Base-by-base conservation (phyloP, 2,329 filamentous ascomycete species). In the Sarocladium strictum region DNA sequence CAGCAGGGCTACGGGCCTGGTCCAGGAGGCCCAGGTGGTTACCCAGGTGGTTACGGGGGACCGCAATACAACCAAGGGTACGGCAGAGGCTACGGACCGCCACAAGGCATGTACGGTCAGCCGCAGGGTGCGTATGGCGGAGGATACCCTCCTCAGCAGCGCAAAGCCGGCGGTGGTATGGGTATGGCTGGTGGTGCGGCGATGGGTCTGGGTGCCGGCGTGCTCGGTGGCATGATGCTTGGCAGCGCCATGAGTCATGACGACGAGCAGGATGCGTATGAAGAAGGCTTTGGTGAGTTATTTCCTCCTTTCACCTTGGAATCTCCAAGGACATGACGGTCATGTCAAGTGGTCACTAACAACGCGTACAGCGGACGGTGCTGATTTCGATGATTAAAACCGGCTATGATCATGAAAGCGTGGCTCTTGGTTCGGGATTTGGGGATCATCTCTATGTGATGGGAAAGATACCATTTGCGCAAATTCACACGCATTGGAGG, bases 151-250 rank as follows among this genome's bases (percentile, higher is more conserved):
- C 64, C 67, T 57, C 63, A 68, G 55, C 76, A 72, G 57, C 76
- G 75, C 62, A 23, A 21, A n/a, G 33, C 33, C 17, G 33, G 73
- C 24, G 71, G 69, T 43, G 67, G 69, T 33, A 62, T 67, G 62
- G 89, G 89, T n/a, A 77, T 81, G 57, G 82, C 78, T 1, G 90
- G 89, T 49, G 90, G 85, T 53, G 83, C 86, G 9, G 89, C 89
- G 21, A 73, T 96, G 41, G 91, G 91, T 72, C 69, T 89, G 3
- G 91, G 90, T 61, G 91, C 87, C 59, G 91, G 91, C 68, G 65
- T 96, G 65, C 63, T 96, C 1, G 92, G 90, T 61, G 91, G 91
- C 54, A 80, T 83, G 58, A 58, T 96, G 63, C 69, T 96, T 29
- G 85, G 78, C 2, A 76, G 87, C 64, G 85, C 85, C 1, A 76